Conservation (phyloP, 1,284 basidiomycete genomes). For the Ustilago lituana region DNA sequence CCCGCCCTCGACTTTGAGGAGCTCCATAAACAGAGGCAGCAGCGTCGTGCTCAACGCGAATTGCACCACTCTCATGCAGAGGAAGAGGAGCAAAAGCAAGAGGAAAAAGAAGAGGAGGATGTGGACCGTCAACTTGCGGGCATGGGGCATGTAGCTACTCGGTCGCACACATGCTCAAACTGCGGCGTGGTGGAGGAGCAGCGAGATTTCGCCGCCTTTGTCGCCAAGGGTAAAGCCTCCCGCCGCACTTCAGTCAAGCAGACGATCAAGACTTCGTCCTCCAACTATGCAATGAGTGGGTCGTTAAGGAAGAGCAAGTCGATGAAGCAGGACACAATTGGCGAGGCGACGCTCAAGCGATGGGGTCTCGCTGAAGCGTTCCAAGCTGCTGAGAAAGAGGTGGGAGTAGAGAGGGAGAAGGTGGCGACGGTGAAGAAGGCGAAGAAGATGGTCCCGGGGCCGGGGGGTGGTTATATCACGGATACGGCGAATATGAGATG, state of each 20-base stretch:
- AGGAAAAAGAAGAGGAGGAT: conserved; percentile 12
- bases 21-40: conserved; percentile 12
- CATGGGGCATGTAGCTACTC: conserved; percentile 4
- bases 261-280: conserved; percentile 7
- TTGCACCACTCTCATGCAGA: neutral
- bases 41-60: neutral
- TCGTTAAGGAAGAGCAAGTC: conserved; percentile 27
- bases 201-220: conserved; percentile 38
- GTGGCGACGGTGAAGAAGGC: conserved; percentile 11
- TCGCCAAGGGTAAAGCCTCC: conserved; percentile 39
- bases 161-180: conserved; percentile 27
- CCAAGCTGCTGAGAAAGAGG: conserved; percentile 1
- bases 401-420: neutral
- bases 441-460: conserved; percentile 59
- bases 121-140: conserved; percentile 19
- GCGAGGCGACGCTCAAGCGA: conserved; percentile 32
- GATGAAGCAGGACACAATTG: conserved; percentile 9
- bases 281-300: conserved; percentile 6
- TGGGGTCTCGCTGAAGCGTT: conserved; percentile 47
- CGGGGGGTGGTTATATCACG: conserved; percentile 54
- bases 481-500: conserved; percentile 58
- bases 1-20: conserved; percentile 22
- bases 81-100: no score
- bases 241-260: conserved; percentile 23
- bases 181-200: conserved; percentile 16